Base-by-base conservation (phyloP, 2,329 filamentous ascomycete genomes). In the Phaeosphaeria sp. region DNA sequence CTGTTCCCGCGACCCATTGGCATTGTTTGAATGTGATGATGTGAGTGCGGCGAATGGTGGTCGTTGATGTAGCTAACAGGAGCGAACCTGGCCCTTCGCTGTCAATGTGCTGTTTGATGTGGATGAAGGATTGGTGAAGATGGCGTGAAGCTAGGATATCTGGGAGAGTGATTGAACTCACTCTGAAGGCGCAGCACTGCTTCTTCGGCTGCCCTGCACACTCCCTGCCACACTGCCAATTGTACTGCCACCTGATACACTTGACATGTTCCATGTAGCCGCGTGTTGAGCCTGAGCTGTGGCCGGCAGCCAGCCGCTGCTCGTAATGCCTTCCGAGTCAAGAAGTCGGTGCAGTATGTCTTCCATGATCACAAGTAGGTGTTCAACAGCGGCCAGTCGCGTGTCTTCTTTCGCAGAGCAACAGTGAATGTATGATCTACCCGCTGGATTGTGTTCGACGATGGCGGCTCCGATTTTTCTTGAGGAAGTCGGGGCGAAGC, bases 361-460 rank as follows among this genome's bases (percentile, higher is more conserved):
- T 56, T 77, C 74, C 7, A 72, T 75, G 47, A 76, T 75, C 53
- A 75, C 68, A 20, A 77, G 72, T 17, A 76, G 53, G 42, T 76
- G 74, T 47, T 77, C 73, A 25, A 71, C 41, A 6, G 74, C 74
- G 42, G 67, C 70, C 13, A 72, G 58, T 6, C 73, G 66, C 0
- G 72, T 68, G 36, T 65, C 55, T 52, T 77, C 74, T 21, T 72
- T 72, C 6, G 74, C 72, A 20, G 70, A 73, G 36, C 62, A 63
- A 55, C 73, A 76, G 57, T 77, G 74, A 7, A 76, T 62, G 55
- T 68, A 77, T 9, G 73, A 74, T 53, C 68, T 72, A 66, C 69
- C 72, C 50, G 60, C 68, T 43, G 68, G 69, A 64, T 71, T 73
- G 66, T 77, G 73, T 60, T 77, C 74, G 59, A 77, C 70, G 60